Conservation (phyloP, 306 rosid species). For the Purshia tridentata region DNA sequence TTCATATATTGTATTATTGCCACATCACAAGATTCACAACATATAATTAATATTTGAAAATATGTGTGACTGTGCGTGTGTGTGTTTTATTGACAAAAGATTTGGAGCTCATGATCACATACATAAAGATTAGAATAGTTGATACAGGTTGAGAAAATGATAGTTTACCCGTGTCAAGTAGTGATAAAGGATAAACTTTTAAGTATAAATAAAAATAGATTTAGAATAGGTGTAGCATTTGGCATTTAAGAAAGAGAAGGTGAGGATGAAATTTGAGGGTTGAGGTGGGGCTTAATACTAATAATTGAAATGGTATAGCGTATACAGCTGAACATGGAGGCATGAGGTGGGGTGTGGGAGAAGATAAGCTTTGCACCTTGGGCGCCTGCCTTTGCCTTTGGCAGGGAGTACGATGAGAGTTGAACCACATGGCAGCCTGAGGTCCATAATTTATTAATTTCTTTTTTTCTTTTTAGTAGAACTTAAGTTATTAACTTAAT, state of each 20-base stretch:
- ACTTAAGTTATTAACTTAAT: neutral
- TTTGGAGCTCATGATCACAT: neutral
- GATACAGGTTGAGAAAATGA: neutral
- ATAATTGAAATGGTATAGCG: slow-evolving; percentile 15
- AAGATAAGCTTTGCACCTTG: slow-evolving; percentile 14
- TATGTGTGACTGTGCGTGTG: neutral
- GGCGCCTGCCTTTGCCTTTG: neutral
- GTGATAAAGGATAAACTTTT: too few species aligned
- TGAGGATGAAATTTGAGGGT: neutral
- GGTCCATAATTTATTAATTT: neutral
- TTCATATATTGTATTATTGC: slow-evolving; percentile 14
- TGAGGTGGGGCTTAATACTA: neutral
- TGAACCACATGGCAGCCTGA: slow-evolving; percentile 13
- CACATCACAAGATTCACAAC: slow-evolving; percentile 10
- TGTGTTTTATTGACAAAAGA: neutral
- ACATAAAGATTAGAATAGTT: neutral
- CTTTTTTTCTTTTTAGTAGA: neutral
- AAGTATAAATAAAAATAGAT: too few species aligned
- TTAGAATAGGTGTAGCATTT: neutral
- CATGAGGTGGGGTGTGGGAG: neutral
- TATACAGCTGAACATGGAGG: slow-evolving; percentile 14
- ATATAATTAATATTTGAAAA: neutral
- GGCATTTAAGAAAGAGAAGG: neutral
- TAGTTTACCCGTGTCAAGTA: neutral
- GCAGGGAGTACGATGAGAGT: slow-evolving; percentile 5